Conservation (phyloP, 2,329 filamentous ascomycete genomes). For the Diplodia sapinea region DNA sequence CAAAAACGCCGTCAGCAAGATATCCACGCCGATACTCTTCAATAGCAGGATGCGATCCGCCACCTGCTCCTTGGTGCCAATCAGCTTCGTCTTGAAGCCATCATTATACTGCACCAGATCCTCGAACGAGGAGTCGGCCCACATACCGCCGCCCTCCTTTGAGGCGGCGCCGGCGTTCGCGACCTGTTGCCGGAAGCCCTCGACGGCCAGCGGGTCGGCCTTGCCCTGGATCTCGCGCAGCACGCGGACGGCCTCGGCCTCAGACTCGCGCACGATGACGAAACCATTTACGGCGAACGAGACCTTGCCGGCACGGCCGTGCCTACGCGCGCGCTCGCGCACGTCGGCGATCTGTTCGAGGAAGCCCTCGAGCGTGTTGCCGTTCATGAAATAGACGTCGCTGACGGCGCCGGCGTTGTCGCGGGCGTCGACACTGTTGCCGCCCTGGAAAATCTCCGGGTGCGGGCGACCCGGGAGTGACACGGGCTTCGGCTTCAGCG, state of each 20-base stretch:
- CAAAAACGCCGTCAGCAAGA: constrained; percentile 57
- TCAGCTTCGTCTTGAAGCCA: constrained; percentile 62
- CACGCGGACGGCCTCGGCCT: constrained; percentile 57
- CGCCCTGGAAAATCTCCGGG: constrained; percentile 61
- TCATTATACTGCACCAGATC: constrained; percentile 63
- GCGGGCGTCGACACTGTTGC: constrained; percentile 58
- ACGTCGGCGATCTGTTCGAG: constrained; percentile 58
- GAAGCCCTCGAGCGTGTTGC: constrained; percentile 61
- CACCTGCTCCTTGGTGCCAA: constrained; percentile 59
- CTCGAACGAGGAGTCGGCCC: constrained; percentile 59
- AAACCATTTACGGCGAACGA: constrained; percentile 60
- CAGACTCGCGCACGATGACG: constrained; percentile 57
- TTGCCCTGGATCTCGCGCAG: constrained; percentile 61
- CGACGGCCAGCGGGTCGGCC: constrained; percentile 57
- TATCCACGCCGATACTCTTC: constrained; percentile 53
- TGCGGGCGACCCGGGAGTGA: constrained; percentile 48
- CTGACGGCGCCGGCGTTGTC: constrained; percentile 56
- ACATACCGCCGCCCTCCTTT: constrained; percentile 58
- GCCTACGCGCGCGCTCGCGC: constrained; percentile 52
- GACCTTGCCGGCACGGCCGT: constrained; percentile 53
- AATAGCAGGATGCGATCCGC: constrained; percentile 57
- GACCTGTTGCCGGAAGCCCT: constrained; percentile 57
- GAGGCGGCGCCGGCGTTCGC: constrained; percentile 58
- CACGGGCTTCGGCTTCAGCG: constrained; percentile 58
- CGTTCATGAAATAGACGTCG: constrained; percentile 64